These are phyloP conservation scores for Malus hybrid DNA, from an alignment of 331 rosid species.

Conservation along the genomic window DNA sequence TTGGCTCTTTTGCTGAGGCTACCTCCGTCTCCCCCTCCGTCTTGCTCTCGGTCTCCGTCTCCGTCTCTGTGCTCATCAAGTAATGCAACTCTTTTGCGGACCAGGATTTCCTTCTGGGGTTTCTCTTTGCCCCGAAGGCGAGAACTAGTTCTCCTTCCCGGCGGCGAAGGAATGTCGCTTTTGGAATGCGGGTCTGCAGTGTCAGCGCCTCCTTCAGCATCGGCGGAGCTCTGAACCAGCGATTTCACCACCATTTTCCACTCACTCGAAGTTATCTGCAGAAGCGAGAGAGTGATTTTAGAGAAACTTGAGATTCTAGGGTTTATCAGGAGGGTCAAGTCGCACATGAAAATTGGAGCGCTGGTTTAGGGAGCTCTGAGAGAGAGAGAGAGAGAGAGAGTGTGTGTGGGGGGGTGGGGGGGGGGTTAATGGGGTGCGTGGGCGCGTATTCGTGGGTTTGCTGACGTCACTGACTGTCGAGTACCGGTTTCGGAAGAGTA, in stretches of 20 bases:
- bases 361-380: not conserved
- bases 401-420: not conserved
- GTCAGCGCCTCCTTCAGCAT: not conserved
- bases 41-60: not conserved
- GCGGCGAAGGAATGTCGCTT: not conserved
- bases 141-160: constrained; percentile 43
- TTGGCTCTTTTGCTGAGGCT: constrained; percentile 7
- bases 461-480: not conserved
- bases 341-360: not conserved
- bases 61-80: constrained; percentile 4
- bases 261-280: not conserved
- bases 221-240: not conserved
- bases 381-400: not conserved
- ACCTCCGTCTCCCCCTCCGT: not conserved
- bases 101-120: constrained; percentile 35
- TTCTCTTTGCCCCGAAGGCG: constrained; percentile 29
- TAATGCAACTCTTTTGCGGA: constrained; percentile 25
- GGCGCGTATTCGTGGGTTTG: not conserved
- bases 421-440: not conserved
- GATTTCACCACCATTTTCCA: constrained; percentile 10
- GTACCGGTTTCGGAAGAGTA: not conserved
- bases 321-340: not conserved
- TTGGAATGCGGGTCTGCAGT: not conserved
- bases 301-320: not conserved
- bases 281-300: not conserved